phyloP scores from a whole-genome alignment of 2,329 filamentous ascomycete species.

The Diaporthe sp. region DNA sequence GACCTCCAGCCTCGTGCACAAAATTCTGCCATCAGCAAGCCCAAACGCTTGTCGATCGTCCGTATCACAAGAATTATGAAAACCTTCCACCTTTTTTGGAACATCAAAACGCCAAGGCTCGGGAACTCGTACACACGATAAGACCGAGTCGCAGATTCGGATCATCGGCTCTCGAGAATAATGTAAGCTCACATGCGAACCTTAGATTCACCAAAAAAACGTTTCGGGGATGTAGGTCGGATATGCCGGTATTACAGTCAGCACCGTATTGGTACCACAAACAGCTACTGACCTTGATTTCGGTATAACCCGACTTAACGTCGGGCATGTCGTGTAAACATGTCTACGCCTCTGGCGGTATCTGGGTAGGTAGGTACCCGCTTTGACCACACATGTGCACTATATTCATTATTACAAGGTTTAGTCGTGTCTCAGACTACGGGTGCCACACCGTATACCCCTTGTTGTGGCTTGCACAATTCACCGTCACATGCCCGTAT shows the following conservation, averaged over 20 bases:
- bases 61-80: not conserved
- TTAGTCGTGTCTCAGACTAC: not conserved
- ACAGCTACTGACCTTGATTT: not conserved
- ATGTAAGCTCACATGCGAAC: not conserved
- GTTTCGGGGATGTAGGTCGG: not conserved
- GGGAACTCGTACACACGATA: constrained; percentile 23
- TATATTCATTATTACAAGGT: not conserved
- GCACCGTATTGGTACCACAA: not conserved
- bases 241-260: not conserved
- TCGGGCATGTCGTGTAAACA: not conserved
- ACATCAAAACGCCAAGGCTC: not conserved
- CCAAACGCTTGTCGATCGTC: not conserved
- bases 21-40: not conserved
- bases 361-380: not conserved
- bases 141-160: not conserved
- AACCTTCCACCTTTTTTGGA: not conserved
- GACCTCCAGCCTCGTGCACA: not conserved
- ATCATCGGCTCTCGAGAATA: not conserved
- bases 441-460: no score
- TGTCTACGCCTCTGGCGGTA: no score
- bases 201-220: not conserved
- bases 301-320: not conserved
- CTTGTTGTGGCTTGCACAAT: not conserved
- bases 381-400: not conserved
- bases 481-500: not conserved